Evolutionary conservation across 1,139 yeast species (phyloP), one percentile per base, ranked within the genome.

Genomic region (Blastobotrys arbuscula): DNA sequence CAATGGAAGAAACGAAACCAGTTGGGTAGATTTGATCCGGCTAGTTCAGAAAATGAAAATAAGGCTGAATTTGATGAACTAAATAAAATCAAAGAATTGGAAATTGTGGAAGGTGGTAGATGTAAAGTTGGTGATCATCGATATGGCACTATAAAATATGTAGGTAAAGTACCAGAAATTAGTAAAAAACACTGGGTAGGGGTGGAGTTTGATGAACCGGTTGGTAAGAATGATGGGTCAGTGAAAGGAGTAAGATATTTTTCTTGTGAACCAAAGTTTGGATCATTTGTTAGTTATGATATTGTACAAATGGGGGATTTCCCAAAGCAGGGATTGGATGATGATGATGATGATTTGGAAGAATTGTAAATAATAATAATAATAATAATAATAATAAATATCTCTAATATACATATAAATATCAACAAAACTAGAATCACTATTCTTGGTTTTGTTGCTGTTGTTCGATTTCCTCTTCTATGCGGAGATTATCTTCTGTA

Each of bases 141-240:
- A 60, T 64, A 84, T 47, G 97, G 97, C 1, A 68, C 72, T 15
- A 75, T 90, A 24, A 69, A 74, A 50, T 90, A 67, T 59, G 70
- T 88, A 10, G 97, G 97, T 0, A 69, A 68, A 45, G 79, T 90
- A 3, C 71, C 77, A 0, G 79, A 75, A 42, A 75, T 86, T 46
- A 80, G 56, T 58, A 65, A 37, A 69, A 26, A 41, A 6, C 13
- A 37, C 12, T 90, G 97, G 97, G 72, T 82, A 12, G 97, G 97
- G 0, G 73, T 90, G 2, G 88, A 83, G 58, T 72, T 88, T 34
- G 79, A 77, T 28, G 68, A 69, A 13, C 78, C 84, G 0, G 61
- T 60, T 0, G 97, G 97, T 1, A 85, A 82, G 64, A 88, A 90
- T 59, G 78, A 89, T 59, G 97, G 97, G 0, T 68, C 82, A 1